These are phyloP conservation scores for Pseudonitzschia multistriata DNA, from an alignment of 108 stramenopile species.

Conservation along the genomic window DNA sequence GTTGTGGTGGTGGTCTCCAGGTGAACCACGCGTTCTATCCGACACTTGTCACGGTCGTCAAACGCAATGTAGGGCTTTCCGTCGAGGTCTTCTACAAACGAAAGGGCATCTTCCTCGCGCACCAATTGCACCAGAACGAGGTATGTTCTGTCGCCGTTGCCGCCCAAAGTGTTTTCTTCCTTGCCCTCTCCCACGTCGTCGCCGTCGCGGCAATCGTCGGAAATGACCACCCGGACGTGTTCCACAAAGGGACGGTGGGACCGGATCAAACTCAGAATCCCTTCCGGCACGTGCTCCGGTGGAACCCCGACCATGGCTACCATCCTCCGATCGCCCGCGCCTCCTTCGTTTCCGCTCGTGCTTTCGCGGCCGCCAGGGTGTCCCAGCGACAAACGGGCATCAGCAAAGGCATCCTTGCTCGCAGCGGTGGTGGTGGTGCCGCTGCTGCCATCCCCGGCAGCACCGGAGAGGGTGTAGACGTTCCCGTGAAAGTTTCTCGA, in stretches of 20 bases:
- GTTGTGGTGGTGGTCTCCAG: conserved; percentile 25
- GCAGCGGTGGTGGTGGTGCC: not conserved
- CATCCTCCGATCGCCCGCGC: conserved; percentile 15
- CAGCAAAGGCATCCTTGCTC: not conserved
- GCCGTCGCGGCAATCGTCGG: conserved; percentile 17
- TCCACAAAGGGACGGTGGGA: conserved; percentile 66
- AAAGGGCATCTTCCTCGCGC: conserved; percentile 49
- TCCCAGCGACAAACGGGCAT: not conserved
- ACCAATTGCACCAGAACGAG: conserved; percentile 61
- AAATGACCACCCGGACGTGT: conserved; percentile 77
- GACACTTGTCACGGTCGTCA: conserved; percentile 62
- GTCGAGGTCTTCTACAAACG: conserved; percentile 64
- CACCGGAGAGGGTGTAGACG: not conserved
- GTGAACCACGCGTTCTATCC: conserved; percentile 48
- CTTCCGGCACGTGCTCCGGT: conserved; percentile 81
- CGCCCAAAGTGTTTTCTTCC: conserved; percentile 5
- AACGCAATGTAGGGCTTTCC: conserved; percentile 66
- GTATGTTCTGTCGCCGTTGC: conserved; percentile 41
- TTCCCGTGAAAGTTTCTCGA: conserved; percentile 6
- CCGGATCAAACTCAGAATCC: conserved; percentile 69
- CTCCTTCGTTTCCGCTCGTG: too few relatives aligned
- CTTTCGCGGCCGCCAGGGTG: too few relatives aligned
- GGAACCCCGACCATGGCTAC: conserved; percentile 80
- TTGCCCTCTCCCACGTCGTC: conserved; percentile 20
- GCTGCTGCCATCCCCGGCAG: not conserved